Evolutionary conservation across 371 early-diverging fungal genomes (phyloP), one percentile per base, ranked within the genome.

Genomic region (Mucor saturninus): DNA sequence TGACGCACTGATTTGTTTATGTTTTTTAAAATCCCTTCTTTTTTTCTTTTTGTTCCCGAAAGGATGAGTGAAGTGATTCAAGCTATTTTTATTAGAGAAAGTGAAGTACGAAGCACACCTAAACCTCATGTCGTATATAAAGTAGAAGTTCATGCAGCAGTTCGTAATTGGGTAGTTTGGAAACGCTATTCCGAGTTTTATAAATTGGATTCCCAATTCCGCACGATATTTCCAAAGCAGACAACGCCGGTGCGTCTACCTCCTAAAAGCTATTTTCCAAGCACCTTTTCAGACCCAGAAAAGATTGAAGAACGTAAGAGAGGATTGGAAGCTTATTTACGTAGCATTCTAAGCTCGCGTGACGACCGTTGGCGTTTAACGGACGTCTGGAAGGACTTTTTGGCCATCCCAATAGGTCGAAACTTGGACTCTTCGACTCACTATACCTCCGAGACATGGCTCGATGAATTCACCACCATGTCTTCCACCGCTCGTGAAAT

Each of bases 161-260:
- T 94, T 28, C 88, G 94, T 21, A 86, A 91, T 10, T 96, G 96
- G 96, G 83, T 81, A 1, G 89, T 95, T 26, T 93, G 92, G 91
- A 90, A 89, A 62, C 89, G 96, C 3, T 96, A 94, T 75, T 89
- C 88, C 51, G 95, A 94, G 60, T 96, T 96, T 66, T 81, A 82
- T 39, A 75, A 83, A 32, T 85, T 96, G 1, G 75, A 91, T 59
- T 40, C 45, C 2, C 80, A 79, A 15, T 78, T 87, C 21, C 39
- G 65, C 2, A 72, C 76, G 5, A 75, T 81, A 46, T 89, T 86
- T 62, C 91, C 94, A 0, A 81, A 83, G 59, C 71, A 80, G 8
- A 75, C 85, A 1, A 86, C 91, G 40, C 88, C 89, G 26, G 59
- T 72, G 5, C 72, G 78, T 30, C 65, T 93, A 35, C 95, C 95